Evolutionary conservation across 2,329 filamentous ascomycete species (phyloP).

Genomic region (Calonectria pauciramosa): DNA sequence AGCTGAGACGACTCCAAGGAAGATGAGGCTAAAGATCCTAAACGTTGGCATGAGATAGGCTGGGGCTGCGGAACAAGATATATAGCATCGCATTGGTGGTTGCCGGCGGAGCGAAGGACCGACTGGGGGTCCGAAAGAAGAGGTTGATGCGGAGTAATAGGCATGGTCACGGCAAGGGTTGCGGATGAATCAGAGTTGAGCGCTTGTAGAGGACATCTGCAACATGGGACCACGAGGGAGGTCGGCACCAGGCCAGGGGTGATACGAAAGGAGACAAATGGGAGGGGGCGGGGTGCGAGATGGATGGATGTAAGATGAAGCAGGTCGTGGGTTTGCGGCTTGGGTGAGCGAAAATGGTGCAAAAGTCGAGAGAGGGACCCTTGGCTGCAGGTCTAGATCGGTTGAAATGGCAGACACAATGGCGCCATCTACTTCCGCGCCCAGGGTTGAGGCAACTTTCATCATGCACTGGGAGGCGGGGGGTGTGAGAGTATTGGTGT

Average conservation of each 20-base stretch:
- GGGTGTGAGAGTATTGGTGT: not conserved
- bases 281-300: slow-evolving; percentile 20
- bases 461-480: slow-evolving; percentile 9
- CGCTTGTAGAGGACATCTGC: slow-evolving; percentile 22
- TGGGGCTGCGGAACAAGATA: slow-evolving; percentile 20
- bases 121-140: slow-evolving; percentile 17
- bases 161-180: slow-evolving; percentile 19
- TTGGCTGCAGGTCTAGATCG: slow-evolving; percentile 22
- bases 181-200: slow-evolving; percentile 28
- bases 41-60: slow-evolving; percentile 16
- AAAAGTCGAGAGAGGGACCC: not conserved
- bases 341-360: slow-evolving; percentile 10
- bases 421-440: slow-evolving; percentile 17
- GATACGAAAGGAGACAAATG: slow-evolving; percentile 13
- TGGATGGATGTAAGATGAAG: slow-evolving; percentile 35
- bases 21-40: slow-evolving; percentile 11
- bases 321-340: slow-evolving; percentile 17
- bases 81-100: slow-evolving; percentile 20
- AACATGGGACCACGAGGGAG: slow-evolving; percentile 20
- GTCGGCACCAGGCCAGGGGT: slow-evolving; percentile 17
- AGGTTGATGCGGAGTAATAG: slow-evolving; percentile 25
- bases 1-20: not conserved
- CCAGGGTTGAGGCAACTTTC: slow-evolving; percentile 8
- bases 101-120: slow-evolving; percentile 11
- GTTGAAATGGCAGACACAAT: slow-evolving; percentile 13